A percentile compares a stretch with the other conserved stretches of the same genome.
Conservation (phyloP, 495 filamentous ascomycete genomes). For the Penicillium samsonianum region DNA sequence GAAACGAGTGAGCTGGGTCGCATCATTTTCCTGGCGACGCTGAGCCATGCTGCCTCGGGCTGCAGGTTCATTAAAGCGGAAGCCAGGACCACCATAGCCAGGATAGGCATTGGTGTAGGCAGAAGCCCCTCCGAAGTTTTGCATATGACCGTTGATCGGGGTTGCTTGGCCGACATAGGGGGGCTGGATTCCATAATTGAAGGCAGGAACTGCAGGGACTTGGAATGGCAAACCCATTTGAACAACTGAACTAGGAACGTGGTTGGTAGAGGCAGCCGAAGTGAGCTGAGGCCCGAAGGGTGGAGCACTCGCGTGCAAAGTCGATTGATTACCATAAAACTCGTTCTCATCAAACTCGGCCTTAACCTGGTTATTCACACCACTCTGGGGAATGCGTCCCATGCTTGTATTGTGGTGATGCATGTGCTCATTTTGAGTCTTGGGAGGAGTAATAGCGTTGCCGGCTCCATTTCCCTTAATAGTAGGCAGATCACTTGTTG, state of each 20-base stretch:
- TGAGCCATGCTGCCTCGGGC: constrained; percentile 26
- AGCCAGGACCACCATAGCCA: constrained; percentile 31
- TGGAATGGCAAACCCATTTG: constrained; percentile 31
- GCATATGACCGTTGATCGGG: constrained; percentile 32
- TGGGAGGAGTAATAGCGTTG: constrained; percentile 56
- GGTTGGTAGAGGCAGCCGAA: constrained; percentile 21
- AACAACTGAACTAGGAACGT: constrained; percentile 21
- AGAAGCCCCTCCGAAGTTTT: constrained; percentile 21
- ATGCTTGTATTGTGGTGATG: constrained; percentile 82
- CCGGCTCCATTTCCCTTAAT: constrained; percentile 62
- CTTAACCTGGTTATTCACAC: constrained; percentile 61
- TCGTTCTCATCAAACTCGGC: constrained; percentile 52
- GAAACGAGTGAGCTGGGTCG: constrained; percentile 60
- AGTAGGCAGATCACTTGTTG: constrained; percentile 87
- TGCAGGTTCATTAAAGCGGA: constrained; percentile 36
- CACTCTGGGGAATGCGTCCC: constrained; percentile 70
- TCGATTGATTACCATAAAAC: constrained; percentile 52
- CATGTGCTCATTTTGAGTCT: constrained; percentile 71
- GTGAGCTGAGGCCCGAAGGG: constrained; percentile 60
- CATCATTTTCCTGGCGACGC: constrained; percentile 40
- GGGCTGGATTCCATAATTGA: constrained; percentile 36
- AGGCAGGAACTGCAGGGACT: constrained; percentile 25
- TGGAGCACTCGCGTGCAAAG: constrained; percentile 75
- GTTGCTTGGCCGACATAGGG: constrained; percentile 32
- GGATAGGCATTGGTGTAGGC: constrained; percentile 27